Evolutionary conservation across 1,139 yeast species (phyloP).

Genomic region (Saccharomyces hybrid): DNA sequence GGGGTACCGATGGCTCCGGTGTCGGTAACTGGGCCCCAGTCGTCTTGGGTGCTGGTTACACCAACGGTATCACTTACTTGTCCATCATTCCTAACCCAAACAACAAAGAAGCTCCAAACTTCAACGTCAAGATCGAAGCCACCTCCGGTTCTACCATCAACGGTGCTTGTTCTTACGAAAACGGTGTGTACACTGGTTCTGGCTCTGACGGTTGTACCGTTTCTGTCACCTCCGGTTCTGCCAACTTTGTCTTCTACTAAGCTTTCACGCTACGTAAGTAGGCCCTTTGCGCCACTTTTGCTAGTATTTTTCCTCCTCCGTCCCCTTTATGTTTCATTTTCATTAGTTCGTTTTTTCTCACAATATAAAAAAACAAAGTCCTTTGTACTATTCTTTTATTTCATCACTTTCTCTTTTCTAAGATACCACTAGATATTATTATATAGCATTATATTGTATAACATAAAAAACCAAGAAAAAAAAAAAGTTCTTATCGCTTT

Average conservation of each 20-base stretch:
- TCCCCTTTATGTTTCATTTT: background rate
- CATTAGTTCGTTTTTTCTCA: slow-evolving; percentile 1
- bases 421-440: background rate
- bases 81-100: slow-evolving; percentile 94
- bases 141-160: slow-evolving; percentile 52
- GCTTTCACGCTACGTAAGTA: background rate
- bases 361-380: background rate
- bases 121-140: slow-evolving; percentile 78
- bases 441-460: background rate
- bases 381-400: background rate
- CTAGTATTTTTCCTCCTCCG: slow-evolving; percentile 1
- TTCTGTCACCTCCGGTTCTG: slow-evolving; percentile 75
- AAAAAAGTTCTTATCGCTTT: background rate
- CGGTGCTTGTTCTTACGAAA: slow-evolving; percentile 74
- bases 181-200: slow-evolving; percentile 71
- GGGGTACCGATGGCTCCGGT: slow-evolving; percentile 78
- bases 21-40: slow-evolving; percentile 98
- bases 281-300: background rate
- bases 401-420: background rate
- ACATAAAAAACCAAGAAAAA: background rate
- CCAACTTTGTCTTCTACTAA: slow-evolving; percentile 39
- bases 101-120: slow-evolving; percentile 70
- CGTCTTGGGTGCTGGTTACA: slow-evolving; percentile 86
- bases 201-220: slow-evolving; percentile 84
- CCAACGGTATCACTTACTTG: slow-evolving; percentile 72